Evolutionary conservation across 176 grass and related monocot genomes (phyloP), one percentile per base, ranked within the genome.

Genomic region (Musa acuminata): DNA sequence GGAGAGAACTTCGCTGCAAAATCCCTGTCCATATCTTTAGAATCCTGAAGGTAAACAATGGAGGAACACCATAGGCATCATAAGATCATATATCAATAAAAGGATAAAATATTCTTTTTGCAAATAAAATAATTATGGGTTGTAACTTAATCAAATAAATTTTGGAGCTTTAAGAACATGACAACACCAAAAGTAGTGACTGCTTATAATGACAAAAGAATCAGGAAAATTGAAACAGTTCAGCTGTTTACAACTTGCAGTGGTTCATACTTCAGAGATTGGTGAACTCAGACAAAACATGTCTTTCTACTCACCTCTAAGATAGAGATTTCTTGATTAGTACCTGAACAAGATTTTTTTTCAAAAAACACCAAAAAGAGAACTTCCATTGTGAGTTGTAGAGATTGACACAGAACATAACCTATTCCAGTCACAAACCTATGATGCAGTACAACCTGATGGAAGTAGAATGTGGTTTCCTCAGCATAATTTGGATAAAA

Each of bases 1-100:
- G 94, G 90, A 72, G 94, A 89, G 80, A 98, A 98, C 81, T 80
- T 98, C 0, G 90, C 88, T 65, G 90, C 94, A 80, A 84, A 64
- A 63, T 72, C 83, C 84, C 92, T 98, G 26, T 79, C 85, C 83
- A 53, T 54, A 74, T 87, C 87, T 43, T 87, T 78, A 58, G 81
- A 25, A 53, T 89, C 94, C 94, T 98, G 71, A 78, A 43, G 66
- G 49, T 9, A 14, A 29, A 14, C 11, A 73, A 19, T 27, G 26
- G 8, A n/a, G 1, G 7, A 19, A n/a, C 16, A 73, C 4, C 55
- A 1, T 57, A 27, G 7, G 23, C 24, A 55, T 29, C 51, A 8
- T 9, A 29, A 29, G 52, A 55, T 29, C 21, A 55, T 0, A 1
- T 8, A 26, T 16, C n/a, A 54, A 55, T 3, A 11, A n/a, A 69